A percentile compares a stretch with the other conserved stretches of the same genome.
These are phyloP conservation scores for Thielaviopsis euricoi DNA, from an alignment of 2,329 filamentous ascomycete species.

Conservation along the genomic window DNA sequence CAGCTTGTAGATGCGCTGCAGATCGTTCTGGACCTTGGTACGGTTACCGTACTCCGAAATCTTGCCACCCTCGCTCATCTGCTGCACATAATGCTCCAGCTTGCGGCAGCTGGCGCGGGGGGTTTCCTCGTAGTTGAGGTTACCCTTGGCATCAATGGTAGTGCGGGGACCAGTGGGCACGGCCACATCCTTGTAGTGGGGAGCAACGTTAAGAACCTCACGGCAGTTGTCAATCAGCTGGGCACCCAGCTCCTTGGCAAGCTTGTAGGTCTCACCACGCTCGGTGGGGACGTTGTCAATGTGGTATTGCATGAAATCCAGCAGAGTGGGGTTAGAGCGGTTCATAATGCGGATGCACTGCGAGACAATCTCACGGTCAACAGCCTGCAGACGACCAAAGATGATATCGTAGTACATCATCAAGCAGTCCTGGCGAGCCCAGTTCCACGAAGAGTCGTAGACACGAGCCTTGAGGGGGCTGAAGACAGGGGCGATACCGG, in stretches of 20 bases:
- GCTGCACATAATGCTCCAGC: constrained; percentile 92
- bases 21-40: constrained; percentile 92
- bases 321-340: constrained; percentile 82
- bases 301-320: constrained; percentile 99
- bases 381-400: constrained; percentile 79
- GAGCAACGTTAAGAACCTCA: constrained; percentile 68
- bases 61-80: constrained; percentile 97
- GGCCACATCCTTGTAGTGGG: constrained; percentile 91
- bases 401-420: constrained; percentile 99
- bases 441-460: constrained; percentile 99
- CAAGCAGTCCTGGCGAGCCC: constrained; percentile 91
- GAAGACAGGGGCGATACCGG: constrained; percentile 88
- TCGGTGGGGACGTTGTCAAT: constrained; percentile 97
- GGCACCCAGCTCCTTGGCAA: constrained; percentile 87
- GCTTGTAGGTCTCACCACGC: constrained; percentile 88
- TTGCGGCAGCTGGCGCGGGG: constrained; percentile 83
- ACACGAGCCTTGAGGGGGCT: constrained; percentile 84
- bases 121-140: constrained; percentile 79
- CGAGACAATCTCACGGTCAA: constrained; percentile 96
- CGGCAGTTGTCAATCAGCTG: constrained; percentile 96
- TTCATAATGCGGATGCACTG: constrained; percentile 99
- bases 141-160: constrained; percentile 80
- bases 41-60: constrained; percentile 97
- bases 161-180: constrained; percentile 85
- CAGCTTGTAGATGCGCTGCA: constrained; percentile 90